Evolutionary conservation across 257 asterid species (phyloP).

Genomic region (Fraxinus cuspidata): DNA sequence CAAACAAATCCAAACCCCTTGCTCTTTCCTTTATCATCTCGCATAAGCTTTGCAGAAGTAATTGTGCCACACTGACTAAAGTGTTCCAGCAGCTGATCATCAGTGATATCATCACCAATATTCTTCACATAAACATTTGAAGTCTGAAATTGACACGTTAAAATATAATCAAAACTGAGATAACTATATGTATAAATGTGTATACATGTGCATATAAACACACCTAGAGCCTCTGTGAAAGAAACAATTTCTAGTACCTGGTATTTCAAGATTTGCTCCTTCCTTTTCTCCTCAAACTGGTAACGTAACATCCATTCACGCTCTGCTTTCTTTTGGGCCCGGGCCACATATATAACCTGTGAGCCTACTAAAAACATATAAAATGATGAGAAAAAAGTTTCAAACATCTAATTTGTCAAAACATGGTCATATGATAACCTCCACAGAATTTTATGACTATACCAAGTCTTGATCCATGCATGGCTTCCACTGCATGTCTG

Average conservation of each 20-base stretch:
- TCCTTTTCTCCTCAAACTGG: conserved; percentile 77
- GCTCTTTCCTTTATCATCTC: conserved; percentile 76
- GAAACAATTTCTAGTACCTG: conserved; percentile 48
- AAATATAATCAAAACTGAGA: conserved; percentile 12
- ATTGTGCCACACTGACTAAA: conserved; percentile 76
- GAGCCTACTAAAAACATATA: conserved; percentile 49
- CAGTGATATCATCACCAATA: conserved; percentile 66
- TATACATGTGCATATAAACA: not conserved
- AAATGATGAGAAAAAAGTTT: conserved; percentile 7
- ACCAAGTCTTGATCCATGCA: conserved; percentile 76
- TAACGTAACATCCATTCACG: conserved; percentile 66
- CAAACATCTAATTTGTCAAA: not conserved
- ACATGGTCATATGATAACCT: conserved; percentile 1
- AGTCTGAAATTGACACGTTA: conserved; percentile 43
- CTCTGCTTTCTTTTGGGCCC: conserved; percentile 87
- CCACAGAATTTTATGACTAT: conserved; percentile 23
- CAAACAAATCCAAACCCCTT: conserved; percentile 94
- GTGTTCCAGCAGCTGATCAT: conserved; percentile 60
- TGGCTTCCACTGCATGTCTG: conserved; percentile 53
- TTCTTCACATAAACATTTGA: conserved; percentile 86
- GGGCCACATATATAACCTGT: conserved; percentile 70
- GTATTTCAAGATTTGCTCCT: conserved; percentile 58
- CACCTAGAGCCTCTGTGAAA: not conserved
- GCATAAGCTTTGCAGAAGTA: conserved; percentile 80
- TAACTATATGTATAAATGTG: not conserved